Conservation (phyloP, 352 stramenopile species). For the Phytophthora tentaculata region DNA sequence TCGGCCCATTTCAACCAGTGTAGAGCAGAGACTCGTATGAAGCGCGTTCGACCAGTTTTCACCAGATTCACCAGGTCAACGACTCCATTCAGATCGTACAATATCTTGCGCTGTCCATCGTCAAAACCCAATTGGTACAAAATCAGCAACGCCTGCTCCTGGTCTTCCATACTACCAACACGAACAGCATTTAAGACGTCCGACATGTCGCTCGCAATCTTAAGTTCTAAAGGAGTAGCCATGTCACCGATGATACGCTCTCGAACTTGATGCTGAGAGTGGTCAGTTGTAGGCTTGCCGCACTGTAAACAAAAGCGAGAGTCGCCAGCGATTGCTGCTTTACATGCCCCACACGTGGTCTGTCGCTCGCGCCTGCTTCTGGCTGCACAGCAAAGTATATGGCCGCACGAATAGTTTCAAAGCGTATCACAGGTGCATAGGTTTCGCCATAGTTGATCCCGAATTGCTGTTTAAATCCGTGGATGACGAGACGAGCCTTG, state of each 20-base stretch:
- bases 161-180: not conserved
- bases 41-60: conserved; percentile 1
- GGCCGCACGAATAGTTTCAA: no score
- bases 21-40: not conserved
- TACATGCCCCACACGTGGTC: not conserved
- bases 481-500: no score
- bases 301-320: not conserved
- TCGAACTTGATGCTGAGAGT: not conserved
- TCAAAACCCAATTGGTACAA: not conserved
- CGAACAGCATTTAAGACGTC: not conserved
- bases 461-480: no score
- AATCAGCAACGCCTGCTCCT: not conserved
- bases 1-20: not conserved
- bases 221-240: not conserved
- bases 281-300: not conserved
- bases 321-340: no score
- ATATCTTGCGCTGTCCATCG: not conserved
- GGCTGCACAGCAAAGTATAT: no score
- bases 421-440: no score
- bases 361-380: not conserved
- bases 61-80: not conserved
- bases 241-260: not conserved
- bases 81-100: conserved; percentile 1
- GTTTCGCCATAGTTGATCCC: no score
- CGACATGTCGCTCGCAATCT: not conserved